Evolutionary conservation across 169 alveolate species (phyloP).

Genomic region (Pseudocohnilembus persalinus): DNA sequence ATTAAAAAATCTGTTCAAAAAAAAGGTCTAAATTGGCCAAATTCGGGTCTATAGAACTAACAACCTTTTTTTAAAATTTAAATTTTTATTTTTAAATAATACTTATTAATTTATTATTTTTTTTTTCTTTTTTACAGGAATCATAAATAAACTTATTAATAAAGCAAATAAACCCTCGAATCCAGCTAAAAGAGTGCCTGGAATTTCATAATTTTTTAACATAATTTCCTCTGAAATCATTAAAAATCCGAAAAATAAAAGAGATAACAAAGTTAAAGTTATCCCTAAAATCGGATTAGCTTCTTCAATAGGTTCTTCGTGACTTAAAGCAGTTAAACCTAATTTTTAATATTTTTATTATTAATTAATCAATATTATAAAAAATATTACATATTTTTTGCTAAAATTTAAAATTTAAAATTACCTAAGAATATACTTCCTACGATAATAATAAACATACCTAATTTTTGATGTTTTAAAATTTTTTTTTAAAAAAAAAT

Average conservation of each 20-base stretch:
- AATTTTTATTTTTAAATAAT: no score
- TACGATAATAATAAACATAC: background rate
- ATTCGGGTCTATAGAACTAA: background rate
- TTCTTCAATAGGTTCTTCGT: background rate
- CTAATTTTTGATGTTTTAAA: background rate
- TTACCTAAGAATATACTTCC: background rate
- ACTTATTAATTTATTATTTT: no score
- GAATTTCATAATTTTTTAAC: background rate
- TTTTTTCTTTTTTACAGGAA: background rate
- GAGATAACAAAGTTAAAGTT: background rate
- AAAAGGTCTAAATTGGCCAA: background rate
- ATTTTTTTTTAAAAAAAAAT: no score
- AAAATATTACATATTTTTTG: no score
- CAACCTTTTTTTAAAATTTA: no score
- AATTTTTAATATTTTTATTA: no score
- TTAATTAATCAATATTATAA: no score
- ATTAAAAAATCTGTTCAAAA: background rate
- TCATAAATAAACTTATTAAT: background rate
- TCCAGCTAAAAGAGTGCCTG: background rate
- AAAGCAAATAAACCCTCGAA: background rate
- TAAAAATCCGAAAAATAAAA: background rate
- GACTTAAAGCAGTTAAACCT: background rate
- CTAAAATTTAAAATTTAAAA: no score
- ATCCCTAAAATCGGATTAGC: background rate
- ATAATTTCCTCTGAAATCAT: background rate